Base-by-base conservation (phyloP, 73 alveolate species). In the Paramecium octaurelia region DNA sequence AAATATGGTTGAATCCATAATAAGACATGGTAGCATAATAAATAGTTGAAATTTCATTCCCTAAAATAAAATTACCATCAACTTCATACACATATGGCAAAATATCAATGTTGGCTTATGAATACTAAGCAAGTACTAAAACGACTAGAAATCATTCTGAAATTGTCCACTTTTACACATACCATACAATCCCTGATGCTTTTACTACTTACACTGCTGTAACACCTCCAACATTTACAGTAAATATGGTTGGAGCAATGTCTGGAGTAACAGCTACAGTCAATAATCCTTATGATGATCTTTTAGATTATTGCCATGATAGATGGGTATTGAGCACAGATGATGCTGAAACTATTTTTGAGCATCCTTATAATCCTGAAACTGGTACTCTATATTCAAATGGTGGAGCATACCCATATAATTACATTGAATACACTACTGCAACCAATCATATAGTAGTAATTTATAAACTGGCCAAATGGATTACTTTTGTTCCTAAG, bases 301-400 rank as follows among this genome's bases (percentile, higher is more conserved):
- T 71, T 0, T 14, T 71, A 6, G 86, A 36, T 36, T 34, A 38
- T 8, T 86, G 88, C 9, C 80, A 77, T 64, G 93, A 86, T 60
- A 86, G 93, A 86, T 42, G 80, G 80, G 87, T 86, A 0, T 42
- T 86, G 5, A 59, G 85, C 27, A 86, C 93, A 9, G 85, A 73
- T 0, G 85, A 73, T 60, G 44, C 29, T 40, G 59, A 59, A 36
- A 86, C 58, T 38, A 57, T 29, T 2, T 64, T 86, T 58, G 93
- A 86, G 34, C 85, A 86, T 8, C 93, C 93, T n/a, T 64, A 46
- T 27, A 58, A 59, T 46, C 93, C 93, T 31, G 75, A 46, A 31
- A 36, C 88, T 60, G 75, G 80, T 34, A 86, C 93, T 6, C 24
- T 77, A 34, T 64, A 48, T 18, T 36, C 88, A 21, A 21, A 86